Conservation (phyloP, 371 early-diverging fungal species). For the Apophysomyces ossiformis region DNA sequence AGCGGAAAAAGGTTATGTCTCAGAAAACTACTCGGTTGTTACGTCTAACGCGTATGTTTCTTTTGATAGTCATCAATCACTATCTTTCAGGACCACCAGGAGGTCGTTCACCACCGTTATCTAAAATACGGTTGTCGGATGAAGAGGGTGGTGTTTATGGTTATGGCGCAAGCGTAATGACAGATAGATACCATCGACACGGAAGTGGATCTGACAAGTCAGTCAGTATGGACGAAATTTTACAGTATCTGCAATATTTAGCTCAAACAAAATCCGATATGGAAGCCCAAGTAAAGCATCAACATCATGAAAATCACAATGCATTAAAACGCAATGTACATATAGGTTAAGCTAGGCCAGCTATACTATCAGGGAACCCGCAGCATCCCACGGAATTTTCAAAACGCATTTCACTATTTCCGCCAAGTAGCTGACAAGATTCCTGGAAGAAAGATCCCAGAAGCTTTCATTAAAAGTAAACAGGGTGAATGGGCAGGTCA, state of each 20-base stretch:
- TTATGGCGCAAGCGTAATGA: conserved; percentile 63
- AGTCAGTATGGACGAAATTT: conserved; percentile 72
- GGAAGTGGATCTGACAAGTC: conserved; percentile 31
- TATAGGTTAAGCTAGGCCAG: conserved; percentile 72
- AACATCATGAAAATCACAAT: background rate
- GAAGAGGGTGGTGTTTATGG: conserved; percentile 86
- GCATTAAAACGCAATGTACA: background rate
- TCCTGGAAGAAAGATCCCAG: conserved; percentile 28
- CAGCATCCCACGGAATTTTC: conserved; percentile 66
- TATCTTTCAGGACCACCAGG: conserved; percentile 83
- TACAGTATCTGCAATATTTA: conserved; percentile 77
- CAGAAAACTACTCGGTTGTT: background rate
- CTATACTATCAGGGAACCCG: conserved; percentile 82
- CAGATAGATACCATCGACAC: conserved; percentile 31
- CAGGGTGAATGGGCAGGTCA: conserved; percentile 53
- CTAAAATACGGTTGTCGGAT: conserved; percentile 77
- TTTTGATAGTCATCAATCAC: conserved; percentile 62
- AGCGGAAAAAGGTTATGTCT: conserved; percentile 73
- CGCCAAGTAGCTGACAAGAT: conserved; percentile 45
- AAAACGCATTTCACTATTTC: conserved; percentile 66
- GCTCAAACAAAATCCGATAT: conserved; percentile 73
- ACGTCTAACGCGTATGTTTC: background rate
- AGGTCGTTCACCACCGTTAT: conserved; percentile 74
- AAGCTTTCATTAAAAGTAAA: conserved; percentile 26
- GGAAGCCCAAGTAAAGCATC: conserved; percentile 57